A percentile compares a stretch with the other conserved stretches of the same genome.
Evolutionary conservation across 306 rosid species (phyloP).

Genomic region (Oemleria cerasiformis): DNA sequence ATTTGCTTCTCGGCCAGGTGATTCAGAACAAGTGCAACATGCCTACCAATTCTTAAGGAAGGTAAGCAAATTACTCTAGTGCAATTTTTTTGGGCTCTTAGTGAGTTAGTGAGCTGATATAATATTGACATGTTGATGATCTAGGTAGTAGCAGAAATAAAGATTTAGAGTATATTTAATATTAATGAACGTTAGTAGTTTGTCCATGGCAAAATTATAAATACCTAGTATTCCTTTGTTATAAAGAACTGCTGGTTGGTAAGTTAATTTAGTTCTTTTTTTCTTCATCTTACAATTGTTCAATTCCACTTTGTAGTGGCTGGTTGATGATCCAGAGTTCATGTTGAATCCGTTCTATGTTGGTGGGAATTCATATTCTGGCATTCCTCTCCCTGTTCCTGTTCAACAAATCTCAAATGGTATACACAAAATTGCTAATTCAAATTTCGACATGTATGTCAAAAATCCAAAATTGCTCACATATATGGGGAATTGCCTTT

Average conservation of each 20-base stretch:
- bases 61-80: slow-evolving; percentile 21
- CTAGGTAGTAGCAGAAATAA: too few relatives aligned
- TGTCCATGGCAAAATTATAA: too few relatives aligned
- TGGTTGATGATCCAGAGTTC: slow-evolving; percentile 56
- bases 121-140: too few relatives aligned
- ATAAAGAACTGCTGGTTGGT: not conserved
- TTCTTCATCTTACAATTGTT: not conserved
- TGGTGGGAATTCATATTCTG: slow-evolving; percentile 75
- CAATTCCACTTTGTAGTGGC: slow-evolving; percentile 52
- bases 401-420: slow-evolving; percentile 53
- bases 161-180: too few relatives aligned
- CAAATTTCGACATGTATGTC: not conserved
- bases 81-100: not conserved
- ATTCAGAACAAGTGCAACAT: slow-evolving; percentile 35
- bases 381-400: slow-evolving; percentile 53
- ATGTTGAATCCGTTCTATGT: slow-evolving; percentile 43
- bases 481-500: too few relatives aligned
- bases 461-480: too few relatives aligned
- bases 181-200: too few relatives aligned
- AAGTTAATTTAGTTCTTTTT: not conserved
- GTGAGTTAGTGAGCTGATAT: too few relatives aligned
- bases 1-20: slow-evolving; percentile 28
- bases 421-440: slow-evolving; percentile 11
- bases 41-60: slow-evolving; percentile 48
- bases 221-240: not conserved